Base-by-base conservation (phyloP, 768 basidiomycete genomes). In the Leccinum disarticulatum region DNA sequence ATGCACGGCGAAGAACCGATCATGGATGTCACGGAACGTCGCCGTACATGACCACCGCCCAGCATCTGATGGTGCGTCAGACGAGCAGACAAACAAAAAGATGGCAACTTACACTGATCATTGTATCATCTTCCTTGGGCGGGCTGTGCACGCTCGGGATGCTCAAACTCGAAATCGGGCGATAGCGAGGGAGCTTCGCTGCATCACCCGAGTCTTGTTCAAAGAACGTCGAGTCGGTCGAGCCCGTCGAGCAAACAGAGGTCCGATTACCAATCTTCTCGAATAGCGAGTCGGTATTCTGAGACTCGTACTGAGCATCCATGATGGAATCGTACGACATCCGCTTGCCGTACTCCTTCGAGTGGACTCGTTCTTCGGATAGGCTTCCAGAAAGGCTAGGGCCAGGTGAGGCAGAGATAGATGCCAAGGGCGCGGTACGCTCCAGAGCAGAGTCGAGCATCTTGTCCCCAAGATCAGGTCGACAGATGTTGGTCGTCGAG, bases 401-500 rank as follows among this genome's bases (percentile, higher is more conserved):
- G 0, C 80, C 69, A 1, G 89, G 88, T 0, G 89, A 90, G 0
- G 83, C 87, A 1, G 86, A 82, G 60, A 91, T 90, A 0, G 88
- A 76, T 0, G 79, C 69, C 28, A 91, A 77, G 0, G 87, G 82
- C 60, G 81, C 78, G 2, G 79, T 81, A 51, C 77, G 80, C 36
- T 83, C 83, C 7, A 64, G 70, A 13, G 74, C 80, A 33, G 79
- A 85, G 38, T 88, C 86, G 62, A 93, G 89, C 91, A 93, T 93
- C 80, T 92, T 93, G 72, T 93, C 91, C 1, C 91, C 91, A 4
- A 93, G 70, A 3, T 86, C 89, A 2, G 91, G 91, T 10, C 91
- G 81, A 2, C 80, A 84, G 1, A 88, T 71, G n/a, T 81, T 76
- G 63, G 77, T 72, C 3, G 73, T 78, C 10, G 88, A 86, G 61